These are phyloP conservation scores for Paramecium caudatum DNA, from an alignment of 73 alveolate genomes.

Conservation along the genomic window DNA sequence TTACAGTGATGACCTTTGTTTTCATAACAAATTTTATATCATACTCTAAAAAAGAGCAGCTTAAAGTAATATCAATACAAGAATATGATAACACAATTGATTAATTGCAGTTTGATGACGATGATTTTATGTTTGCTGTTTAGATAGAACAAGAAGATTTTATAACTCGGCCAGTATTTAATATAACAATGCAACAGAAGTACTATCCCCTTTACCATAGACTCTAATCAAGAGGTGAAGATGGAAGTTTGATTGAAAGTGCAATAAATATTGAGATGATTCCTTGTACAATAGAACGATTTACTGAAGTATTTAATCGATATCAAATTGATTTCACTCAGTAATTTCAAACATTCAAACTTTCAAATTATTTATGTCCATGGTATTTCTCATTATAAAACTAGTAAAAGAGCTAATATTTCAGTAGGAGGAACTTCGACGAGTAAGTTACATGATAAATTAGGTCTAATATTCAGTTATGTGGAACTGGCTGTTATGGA, in stretches of 20 bases:
- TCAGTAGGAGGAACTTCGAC: background rate
- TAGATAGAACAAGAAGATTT: slow-evolving; percentile 25
- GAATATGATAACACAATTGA: background rate
- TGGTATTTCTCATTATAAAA: background rate
- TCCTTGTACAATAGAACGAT: slow-evolving; percentile 43
- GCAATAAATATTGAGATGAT: background rate
- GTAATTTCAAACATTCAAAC: background rate
- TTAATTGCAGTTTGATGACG: background rate
- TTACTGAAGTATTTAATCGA: background rate
- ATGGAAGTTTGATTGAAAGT: background rate
- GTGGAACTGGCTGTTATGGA: background rate
- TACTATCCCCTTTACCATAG: background rate
- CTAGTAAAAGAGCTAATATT: background rate
- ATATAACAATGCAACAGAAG: background rate
- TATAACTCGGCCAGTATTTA: background rate
- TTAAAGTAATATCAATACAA: background rate
- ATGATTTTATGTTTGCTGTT: background rate
- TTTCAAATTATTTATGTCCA: background rate
- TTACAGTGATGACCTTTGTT: background rate
- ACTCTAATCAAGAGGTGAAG: background rate
- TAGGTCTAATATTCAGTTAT: background rate
- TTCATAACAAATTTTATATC: slow-evolving; percentile 18
- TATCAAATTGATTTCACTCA: background rate
- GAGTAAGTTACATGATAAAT: background rate
- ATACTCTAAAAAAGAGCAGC: background rate